phyloP scores from a whole-genome alignment of 2,329 filamentous ascomycete species.

The Cladosporium sp. region DNA sequence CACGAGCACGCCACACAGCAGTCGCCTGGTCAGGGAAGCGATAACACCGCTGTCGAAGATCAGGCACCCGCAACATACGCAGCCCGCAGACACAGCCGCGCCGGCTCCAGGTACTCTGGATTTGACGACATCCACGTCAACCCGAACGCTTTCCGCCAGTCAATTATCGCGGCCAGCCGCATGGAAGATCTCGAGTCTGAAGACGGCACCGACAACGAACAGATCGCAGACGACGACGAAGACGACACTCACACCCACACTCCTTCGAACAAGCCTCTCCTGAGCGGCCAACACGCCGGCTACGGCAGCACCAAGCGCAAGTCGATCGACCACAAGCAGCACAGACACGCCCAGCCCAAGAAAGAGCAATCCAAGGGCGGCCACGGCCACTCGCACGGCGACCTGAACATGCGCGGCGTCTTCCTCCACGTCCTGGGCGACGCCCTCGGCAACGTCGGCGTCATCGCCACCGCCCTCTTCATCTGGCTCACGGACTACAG shows the following conservation, averaged over 20 bases:
- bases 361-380: slow-evolving; percentile 50
- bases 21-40: slow-evolving; percentile 26
- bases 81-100: slow-evolving; percentile 59
- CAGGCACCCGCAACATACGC: slow-evolving; percentile 40
- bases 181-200: slow-evolving; percentile 53
- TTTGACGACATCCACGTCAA: slow-evolving; percentile 76
- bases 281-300: slow-evolving; percentile 29
- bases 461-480: slow-evolving; percentile 75
- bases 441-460: slow-evolving; percentile 80
- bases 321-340: slow-evolving; percentile 44
- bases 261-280: slow-evolving; percentile 26
- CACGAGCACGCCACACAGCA: slow-evolving; percentile 49
- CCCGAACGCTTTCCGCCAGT: slow-evolving; percentile 84
- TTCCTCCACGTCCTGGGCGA: slow-evolving; percentile 72
- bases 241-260: slow-evolving; percentile 30
- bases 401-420: slow-evolving; percentile 89
- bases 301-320: slow-evolving; percentile 27
- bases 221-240: slow-evolving; percentile 32
- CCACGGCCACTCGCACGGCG: slow-evolving; percentile 76
- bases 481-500: slow-evolving; percentile 87
- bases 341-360: slow-evolving; percentile 77
- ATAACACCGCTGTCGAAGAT: slow-evolving; percentile 26
- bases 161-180: slow-evolving; percentile 81
- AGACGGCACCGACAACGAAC: slow-evolving; percentile 53
- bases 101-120: slow-evolving; percentile 51